Conservation (phyloP, 352 stramenopile genomes). For the Phytophthora hibernalis region DNA sequence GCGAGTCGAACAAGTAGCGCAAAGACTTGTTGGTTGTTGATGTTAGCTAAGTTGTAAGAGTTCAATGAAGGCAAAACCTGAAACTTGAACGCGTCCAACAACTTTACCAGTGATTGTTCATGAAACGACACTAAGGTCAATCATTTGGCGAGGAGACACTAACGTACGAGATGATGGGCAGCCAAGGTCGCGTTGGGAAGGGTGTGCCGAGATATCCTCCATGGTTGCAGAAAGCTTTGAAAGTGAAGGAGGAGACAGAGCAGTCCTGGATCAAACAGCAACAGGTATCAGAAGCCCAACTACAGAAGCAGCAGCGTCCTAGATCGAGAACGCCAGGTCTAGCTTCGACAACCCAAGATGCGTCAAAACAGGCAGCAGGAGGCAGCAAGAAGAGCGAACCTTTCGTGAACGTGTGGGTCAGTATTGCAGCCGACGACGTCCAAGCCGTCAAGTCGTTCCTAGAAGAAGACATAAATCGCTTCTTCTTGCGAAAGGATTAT, state of each 20-base stretch:
- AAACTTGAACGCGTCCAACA: not conserved
- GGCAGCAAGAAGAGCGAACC: conserved; percentile 3
- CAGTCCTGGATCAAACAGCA: conserved; percentile 43
- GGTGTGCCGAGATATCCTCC: conserved; percentile 55
- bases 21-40: not conserved
- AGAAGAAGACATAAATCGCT: conserved; percentile 34
- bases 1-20: conserved; percentile 46
- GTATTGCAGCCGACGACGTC: conserved; percentile 46
- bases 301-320: conserved; percentile 27
- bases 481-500: conserved; percentile 47
- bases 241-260: conserved; percentile 45
- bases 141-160: not conserved
- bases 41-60: not conserved
- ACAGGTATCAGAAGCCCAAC: conserved; percentile 11
- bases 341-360: conserved; percentile 7
- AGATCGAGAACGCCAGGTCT: conserved; percentile 17
- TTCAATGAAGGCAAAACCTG: not conserved
- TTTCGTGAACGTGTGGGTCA: conserved; percentile 48
- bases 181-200: conserved; percentile 9
- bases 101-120: not conserved
- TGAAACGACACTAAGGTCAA: conserved; percentile 18
- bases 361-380: conserved; percentile 9
- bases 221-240: conserved; percentile 72
- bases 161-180: conserved; percentile 15
- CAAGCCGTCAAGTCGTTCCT: conserved; percentile 39